Evolutionary conservation across 2,329 filamentous ascomycete genomes (phyloP), one percentile per base, ranked within the genome.

Genomic region (Escovopsis sp.): DNA sequence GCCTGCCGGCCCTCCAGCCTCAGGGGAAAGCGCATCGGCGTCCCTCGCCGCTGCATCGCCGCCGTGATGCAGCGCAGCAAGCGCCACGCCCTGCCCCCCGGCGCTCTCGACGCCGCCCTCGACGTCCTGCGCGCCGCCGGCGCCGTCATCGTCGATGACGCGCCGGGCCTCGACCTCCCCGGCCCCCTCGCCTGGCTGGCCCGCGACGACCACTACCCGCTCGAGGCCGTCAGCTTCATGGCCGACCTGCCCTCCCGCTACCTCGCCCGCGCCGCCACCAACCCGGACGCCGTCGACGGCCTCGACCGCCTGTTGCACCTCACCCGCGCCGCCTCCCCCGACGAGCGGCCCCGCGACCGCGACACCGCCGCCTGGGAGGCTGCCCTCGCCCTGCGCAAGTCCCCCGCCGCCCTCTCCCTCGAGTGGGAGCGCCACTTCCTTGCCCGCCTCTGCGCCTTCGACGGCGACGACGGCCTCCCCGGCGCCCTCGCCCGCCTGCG

Each of bases 371-470:
- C 65, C 2, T 84, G 76, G 69, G 72, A 82, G 41, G 46, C 53
- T 3, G 63, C 69, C 0, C 61, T 82, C 1, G 61, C 62, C 0
- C 69, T 70, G 2, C 67, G 66, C 12, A 69, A 67, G 48, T 64
- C 69, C 28, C 28, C 28, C 28, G 6, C 10, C 46, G 78, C 80
- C 55, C 71, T 66, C 0, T 65, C 66, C 9, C 66, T 72, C 0
- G 51, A 66, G 11, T 77, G 78, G 55, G 80, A 74, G 73, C 55
- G 63, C 0, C 63, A 68, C n/a, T 80, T 76, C 54, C 69, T 73
- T 46, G 51, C 63, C 11, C 65, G 69, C 35, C 58, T 71, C 3
- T 69, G 67, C 49, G 64, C 69, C 38, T 74, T 71, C 7, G 75
- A 71, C 2, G 62, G 66, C 26, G 67, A 72, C 12, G 79, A 15